Evolutionary conservation across 139 green algal species (phyloP).

Genomic region (Tetraselmis striata): DNA sequence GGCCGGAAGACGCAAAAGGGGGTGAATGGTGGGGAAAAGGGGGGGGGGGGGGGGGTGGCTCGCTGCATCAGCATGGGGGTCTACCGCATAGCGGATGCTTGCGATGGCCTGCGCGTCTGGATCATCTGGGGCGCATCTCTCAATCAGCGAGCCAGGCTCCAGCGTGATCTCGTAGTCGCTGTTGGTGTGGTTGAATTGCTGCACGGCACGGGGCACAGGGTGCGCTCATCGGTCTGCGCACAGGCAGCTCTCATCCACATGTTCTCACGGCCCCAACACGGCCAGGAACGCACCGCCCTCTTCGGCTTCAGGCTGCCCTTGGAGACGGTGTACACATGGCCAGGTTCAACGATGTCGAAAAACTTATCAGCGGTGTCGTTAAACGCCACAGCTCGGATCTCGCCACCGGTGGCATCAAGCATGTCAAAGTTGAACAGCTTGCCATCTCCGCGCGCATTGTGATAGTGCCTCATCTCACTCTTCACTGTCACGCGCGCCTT

Average conservation of each 20-base stretch:
- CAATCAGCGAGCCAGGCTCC: conserved; percentile 42
- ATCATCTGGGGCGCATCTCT: conserved; percentile 21
- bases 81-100: not conserved
- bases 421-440: conserved; percentile 50
- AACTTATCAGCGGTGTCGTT: conserved; percentile 49
- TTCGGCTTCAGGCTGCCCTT: conserved; percentile 70
- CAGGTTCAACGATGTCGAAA: conserved; percentile 36
- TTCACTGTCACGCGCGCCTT: conserved; percentile 78
- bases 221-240: too few relatives aligned
- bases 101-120: not conserved
- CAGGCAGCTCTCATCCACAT: too few relatives aligned
- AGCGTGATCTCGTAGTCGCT: conserved; percentile 91
- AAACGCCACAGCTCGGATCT: conserved; percentile 77
- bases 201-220: conserved; percentile 1
- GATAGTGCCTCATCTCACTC: conserved; percentile 56
- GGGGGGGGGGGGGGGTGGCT: not conserved
- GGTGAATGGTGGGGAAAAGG: conserved; percentile 9
- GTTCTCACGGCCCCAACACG: too few relatives aligned
- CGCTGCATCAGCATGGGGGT: not conserved
- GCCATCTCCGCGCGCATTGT: conserved; percentile 37
- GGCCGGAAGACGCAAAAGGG: too few relatives aligned
- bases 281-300: conserved; percentile 21
- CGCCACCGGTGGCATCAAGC: conserved; percentile 63
- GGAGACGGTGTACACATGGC: conserved; percentile 72
- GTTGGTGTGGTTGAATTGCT: conserved; percentile 67